phyloP scores from a whole-genome alignment of 805 yeast species.

The Candida jianshihensis region DNA sequence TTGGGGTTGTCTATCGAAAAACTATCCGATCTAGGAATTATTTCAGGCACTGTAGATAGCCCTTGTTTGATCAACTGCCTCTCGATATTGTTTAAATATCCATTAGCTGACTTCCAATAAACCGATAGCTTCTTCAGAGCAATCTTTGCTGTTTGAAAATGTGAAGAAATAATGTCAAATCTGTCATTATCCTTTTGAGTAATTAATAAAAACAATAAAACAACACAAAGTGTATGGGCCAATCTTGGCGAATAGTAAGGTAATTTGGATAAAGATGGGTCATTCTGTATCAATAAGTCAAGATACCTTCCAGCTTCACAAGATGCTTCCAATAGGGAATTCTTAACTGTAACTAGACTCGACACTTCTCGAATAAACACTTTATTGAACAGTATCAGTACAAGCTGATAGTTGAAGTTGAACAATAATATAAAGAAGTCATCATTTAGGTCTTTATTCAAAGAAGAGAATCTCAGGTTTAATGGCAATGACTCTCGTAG shows the following conservation, averaged over 20 bases:
- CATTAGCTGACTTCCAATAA: neutral
- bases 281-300: neutral
- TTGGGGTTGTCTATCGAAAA: neutral
- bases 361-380: slow-evolving; percentile 13
- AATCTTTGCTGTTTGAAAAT: neutral
- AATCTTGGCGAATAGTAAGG: slow-evolving; percentile 13
- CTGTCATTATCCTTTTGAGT: neutral
- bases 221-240: slow-evolving; percentile 7
- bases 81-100: neutral
- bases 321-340: slow-evolving; percentile 16
- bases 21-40: neutral
- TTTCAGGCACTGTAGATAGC: neutral
- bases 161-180: neutral
- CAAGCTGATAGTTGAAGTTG: slow-evolving; percentile 20
- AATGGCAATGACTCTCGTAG: slow-evolving; percentile 19
- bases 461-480: slow-evolving; percentile 3
- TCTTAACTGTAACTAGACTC: slow-evolving; percentile 5
- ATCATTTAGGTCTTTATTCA: neutral
- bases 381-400: slow-evolving; percentile 17
- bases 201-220: slow-evolving; percentile 3
- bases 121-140: neutral
- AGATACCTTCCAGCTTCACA: slow-evolving; percentile 8
- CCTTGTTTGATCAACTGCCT: slow-evolving; percentile 1
- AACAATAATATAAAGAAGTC: slow-evolving; percentile 15
- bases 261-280: slow-evolving; percentile 2